Base-by-base conservation (phyloP, 768 basidiomycete genomes). In the Phlebiopsis flavidoalba region DNA sequence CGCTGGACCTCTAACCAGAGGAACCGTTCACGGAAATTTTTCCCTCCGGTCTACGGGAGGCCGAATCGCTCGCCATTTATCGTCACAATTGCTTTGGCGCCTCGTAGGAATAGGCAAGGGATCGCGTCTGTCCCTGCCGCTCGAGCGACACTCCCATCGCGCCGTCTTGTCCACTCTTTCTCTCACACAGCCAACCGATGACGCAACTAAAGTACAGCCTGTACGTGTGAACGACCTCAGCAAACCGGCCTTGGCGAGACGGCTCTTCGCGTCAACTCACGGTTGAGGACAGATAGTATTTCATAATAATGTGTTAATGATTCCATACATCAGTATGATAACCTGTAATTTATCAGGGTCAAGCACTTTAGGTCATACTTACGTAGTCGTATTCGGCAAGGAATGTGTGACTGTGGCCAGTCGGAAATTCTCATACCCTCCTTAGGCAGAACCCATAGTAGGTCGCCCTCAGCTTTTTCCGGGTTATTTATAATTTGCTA, bases 181-280 rank as follows among this genome's bases (percentile, higher is more conserved):
- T 22, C 47, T 22, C 58, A 37, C 24, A 6, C 33, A 17, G 45
- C 1, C 36, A 2, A n/a, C 10, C 57, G 3, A 70, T 70, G 69
- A 58, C 69, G n/a, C 2, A 63, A 10, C 14, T n/a, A 63, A 63
- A 51, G 93, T 97, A 17, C 78, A 91, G 65, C 81, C n/a, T 97
- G 24, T 94, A 95, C 69, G 85, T 96, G 0, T 97, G n/a, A n/a
- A 97, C 72, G 95, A 97, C 68, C 85, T 96, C 57, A 94, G 87
- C 73, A 86, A 88, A n/a, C n/a, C 68, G 95, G 95, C 46, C n/a
- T 79, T 96, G 67, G 95, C 93, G 6, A 80, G 81, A 57, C 82
- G 85, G 62, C 75, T 97, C 37, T n/a, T 95, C 93, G 6, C 75
- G 80, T 51, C 89, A 89, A 72, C 79, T 97, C 45, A 90, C 89